These are phyloP conservation scores for Saccharomyces kudriavzevii DNA, from an alignment of 805 yeast species.

Conservation along the genomic window DNA sequence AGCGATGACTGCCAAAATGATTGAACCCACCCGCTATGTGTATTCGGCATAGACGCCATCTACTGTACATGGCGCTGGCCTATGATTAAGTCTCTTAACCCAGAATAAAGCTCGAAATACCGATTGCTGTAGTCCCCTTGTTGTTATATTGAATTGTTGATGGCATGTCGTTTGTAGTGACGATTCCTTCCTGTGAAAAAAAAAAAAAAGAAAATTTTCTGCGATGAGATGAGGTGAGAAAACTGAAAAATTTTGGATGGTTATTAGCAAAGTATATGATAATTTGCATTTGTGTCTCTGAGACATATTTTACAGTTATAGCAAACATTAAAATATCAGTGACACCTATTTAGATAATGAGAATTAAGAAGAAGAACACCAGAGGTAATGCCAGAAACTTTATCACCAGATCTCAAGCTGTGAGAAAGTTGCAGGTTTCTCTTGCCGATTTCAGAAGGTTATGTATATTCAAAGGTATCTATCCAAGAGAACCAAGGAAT, in stretches of 20 bases:
- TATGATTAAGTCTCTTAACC: not conserved
- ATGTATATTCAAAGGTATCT: constrained; percentile 96
- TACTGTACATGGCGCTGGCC: not conserved
- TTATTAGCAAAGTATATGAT: not conserved
- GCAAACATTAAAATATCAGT: not conserved
- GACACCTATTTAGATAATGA: constrained; percentile 28
- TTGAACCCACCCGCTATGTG: not conserved
- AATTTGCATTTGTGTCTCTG: not conserved
- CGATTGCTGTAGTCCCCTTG: not conserved
- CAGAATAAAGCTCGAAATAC: not conserved
- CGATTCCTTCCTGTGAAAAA: not conserved
- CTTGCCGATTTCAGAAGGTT: constrained; percentile 93
- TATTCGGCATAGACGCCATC: not conserved
- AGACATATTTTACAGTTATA: not conserved
- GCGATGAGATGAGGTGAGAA: constrained; percentile 20
- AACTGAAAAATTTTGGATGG: constrained; percentile 4
- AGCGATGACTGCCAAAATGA: not conserved
- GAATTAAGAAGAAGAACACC: constrained; percentile 74
- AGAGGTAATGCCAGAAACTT: constrained; percentile 87
- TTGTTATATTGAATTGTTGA: not conserved
- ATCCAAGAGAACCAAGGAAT: constrained; percentile 92
- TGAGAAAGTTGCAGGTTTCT: constrained; percentile 82
- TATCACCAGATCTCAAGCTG: constrained; percentile 90
- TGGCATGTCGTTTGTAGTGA: not conserved
- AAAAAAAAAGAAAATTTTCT: constrained; percentile 11